Percentiles rank a stretch among this genome's conserved stretches.
Evolutionary conservation across 108 stramenopile genomes (phyloP).

Genomic region (Discostella stelligeroides): DNA sequence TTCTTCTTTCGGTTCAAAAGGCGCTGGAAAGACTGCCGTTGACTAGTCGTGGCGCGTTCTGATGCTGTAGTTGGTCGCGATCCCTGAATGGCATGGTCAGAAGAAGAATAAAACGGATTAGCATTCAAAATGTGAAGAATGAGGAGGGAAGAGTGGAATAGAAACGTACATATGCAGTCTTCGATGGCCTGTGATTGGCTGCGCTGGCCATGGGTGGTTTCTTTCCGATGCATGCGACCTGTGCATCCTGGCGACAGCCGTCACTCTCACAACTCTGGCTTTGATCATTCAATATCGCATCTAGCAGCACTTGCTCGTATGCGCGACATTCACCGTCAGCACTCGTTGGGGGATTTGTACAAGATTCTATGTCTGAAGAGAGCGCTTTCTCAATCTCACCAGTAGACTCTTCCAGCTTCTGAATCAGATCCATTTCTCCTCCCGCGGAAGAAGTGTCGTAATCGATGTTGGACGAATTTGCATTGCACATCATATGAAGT

Average conservation of each 20-base stretch:
- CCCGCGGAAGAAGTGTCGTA: neutral
- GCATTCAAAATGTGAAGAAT: neutral
- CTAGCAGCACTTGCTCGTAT: conserved; percentile 21
- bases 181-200: conserved; percentile 16
- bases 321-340: neutral
- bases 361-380: neutral
- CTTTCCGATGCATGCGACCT: conserved; percentile 29
- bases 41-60: conserved; percentile 19
- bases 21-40: conserved; percentile 14
- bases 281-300: conserved; percentile 42
- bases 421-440: conserved; percentile 34
- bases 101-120: neutral
- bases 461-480: neutral
- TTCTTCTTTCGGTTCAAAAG: conserved; percentile 20
- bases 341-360: neutral
- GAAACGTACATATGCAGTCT: conserved; percentile 16
- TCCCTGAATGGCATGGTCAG: neutral
- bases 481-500: conserved; percentile 3
- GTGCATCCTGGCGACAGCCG: conserved; percentile 5
- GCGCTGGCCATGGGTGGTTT: conserved; percentile 26
- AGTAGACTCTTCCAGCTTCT: conserved; percentile 40
- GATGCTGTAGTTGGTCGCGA: conserved; percentile 19
- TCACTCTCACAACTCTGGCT: conserved; percentile 35
- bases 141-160: neutral
- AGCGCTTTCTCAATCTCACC: conserved; percentile 38